A percentile compares a stretch with the other conserved stretches of the same genome.
Evolutionary conservation across 495 filamentous ascomycete genomes (phyloP).

Genomic region (Amorphotheca resinae): DNA sequence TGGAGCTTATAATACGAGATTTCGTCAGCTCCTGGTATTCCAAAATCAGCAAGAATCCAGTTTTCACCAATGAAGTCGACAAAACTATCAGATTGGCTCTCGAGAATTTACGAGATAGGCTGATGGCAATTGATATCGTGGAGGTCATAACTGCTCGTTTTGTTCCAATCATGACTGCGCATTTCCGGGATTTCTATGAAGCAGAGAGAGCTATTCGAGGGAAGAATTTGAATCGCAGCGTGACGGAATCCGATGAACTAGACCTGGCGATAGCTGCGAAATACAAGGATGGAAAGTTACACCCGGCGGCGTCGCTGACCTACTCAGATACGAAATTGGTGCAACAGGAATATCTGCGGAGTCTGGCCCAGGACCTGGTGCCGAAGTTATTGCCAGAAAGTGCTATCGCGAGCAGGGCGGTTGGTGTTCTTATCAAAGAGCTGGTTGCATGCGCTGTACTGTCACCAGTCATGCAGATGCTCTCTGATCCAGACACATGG

Average conservation of each 20-base stretch:
- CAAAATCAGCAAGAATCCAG: slow-evolving; percentile 67
- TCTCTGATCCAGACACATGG: slow-evolving; percentile 91
- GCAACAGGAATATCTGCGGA: slow-evolving; percentile 79
- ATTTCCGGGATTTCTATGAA: slow-evolving; percentile 81
- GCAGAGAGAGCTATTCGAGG: slow-evolving; percentile 83
- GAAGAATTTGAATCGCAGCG: slow-evolving; percentile 68
- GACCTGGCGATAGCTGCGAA: slow-evolving; percentile 88
- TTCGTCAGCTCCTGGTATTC: slow-evolving; percentile 85
- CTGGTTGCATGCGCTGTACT: slow-evolving; percentile 70
- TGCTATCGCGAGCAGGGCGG: slow-evolving; percentile 65
- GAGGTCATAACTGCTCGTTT: slow-evolving; percentile 69
- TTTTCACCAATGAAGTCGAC: slow-evolving; percentile 78
- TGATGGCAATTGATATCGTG: slow-evolving; percentile 63
- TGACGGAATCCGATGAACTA: slow-evolving; percentile 94
- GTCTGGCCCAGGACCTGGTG: slow-evolving; percentile 54
- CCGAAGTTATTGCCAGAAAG: slow-evolving; percentile 60
- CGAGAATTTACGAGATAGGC: slow-evolving; percentile 50
- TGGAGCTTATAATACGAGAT: slow-evolving; percentile 67
- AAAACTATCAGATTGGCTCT: slow-evolving; percentile 64
- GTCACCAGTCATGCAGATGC: slow-evolving; percentile 53
- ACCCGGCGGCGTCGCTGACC: slow-evolving; percentile 73
- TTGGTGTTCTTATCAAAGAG: slow-evolving; percentile 70
- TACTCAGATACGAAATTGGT: slow-evolving; percentile 69
- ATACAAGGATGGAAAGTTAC: slow-evolving; percentile 79
- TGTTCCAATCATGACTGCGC: slow-evolving; percentile 79